Conservation (phyloP, 345 rosid species). For the Euclidium syriacum region DNA sequence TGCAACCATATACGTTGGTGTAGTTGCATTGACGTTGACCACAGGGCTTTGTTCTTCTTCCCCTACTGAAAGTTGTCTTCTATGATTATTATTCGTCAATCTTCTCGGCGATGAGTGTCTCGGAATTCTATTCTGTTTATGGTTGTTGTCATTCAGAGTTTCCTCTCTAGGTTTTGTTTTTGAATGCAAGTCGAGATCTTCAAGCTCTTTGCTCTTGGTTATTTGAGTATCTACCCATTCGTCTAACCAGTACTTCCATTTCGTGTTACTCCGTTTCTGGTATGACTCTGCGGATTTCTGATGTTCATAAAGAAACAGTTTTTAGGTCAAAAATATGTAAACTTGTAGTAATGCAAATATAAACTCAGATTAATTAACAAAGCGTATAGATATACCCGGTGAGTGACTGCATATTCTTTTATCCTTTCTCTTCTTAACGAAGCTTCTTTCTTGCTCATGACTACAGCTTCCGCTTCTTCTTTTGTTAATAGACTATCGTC, state of each 20-base stretch:
- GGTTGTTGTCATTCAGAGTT: slow-evolving; percentile 27
- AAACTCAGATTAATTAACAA: background rate
- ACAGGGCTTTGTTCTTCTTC: slow-evolving; percentile 48
- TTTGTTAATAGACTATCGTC: slow-evolving; percentile 75
- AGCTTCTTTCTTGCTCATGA: slow-evolving; percentile 71
- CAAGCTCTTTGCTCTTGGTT: slow-evolving; percentile 62
- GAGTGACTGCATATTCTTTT: slow-evolving; percentile 54
- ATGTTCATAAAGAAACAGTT: slow-evolving; percentile 6
- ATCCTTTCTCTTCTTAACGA: slow-evolving; percentile 57
- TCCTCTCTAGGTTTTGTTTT: slow-evolving; percentile 39
- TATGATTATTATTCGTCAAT: slow-evolving; percentile 39
- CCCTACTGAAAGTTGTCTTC: slow-evolving; percentile 56
- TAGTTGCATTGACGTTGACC: slow-evolving; percentile 23
- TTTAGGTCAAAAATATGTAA: slow-evolving; percentile 1
- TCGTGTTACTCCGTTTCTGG: slow-evolving; percentile 48
- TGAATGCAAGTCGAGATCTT: slow-evolving; percentile 65
- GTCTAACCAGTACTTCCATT: slow-evolving; percentile 85
- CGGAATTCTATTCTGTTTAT: slow-evolving; percentile 34
- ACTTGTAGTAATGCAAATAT: background rate
- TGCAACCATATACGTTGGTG: slow-evolving; percentile 87
- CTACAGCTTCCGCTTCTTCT: slow-evolving; percentile 61
- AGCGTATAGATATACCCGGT: slow-evolving; percentile 46
- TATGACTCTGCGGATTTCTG: slow-evolving; percentile 86
- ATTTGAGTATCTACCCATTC: slow-evolving; percentile 84
- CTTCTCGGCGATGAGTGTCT: slow-evolving; percentile 44